These are phyloP conservation scores for Berkeleyomyces rouxiae DNA, from an alignment of 2,329 filamentous ascomycete species.

Conservation along the genomic window DNA sequence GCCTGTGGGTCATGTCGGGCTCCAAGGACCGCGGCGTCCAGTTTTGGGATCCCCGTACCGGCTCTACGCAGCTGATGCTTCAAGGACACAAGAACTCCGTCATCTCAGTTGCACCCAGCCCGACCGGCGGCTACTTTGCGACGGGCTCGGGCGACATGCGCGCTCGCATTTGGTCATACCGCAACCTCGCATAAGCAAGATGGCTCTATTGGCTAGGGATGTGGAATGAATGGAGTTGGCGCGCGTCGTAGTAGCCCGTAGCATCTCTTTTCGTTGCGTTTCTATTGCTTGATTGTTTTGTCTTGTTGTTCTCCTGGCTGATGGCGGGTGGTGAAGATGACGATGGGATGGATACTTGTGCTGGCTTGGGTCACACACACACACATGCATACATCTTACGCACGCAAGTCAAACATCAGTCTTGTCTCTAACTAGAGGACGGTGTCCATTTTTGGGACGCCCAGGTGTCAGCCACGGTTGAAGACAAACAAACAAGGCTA, in stretches of 20 bases:
- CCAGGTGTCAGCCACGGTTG: not conserved
- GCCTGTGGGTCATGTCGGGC: conserved; percentile 88
- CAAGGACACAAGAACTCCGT: conserved; percentile 98
- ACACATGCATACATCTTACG: not conserved
- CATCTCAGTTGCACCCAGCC: conserved; percentile 90
- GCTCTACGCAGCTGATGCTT: conserved; percentile 90
- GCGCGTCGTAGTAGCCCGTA: too few relatives aligned
- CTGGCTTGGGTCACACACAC: not conserved
- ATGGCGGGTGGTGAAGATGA: too few relatives aligned
- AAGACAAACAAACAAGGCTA: not conserved
- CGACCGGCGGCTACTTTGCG: conserved; percentile 73
- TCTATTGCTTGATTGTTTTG: too few relatives aligned
- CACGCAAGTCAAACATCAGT: not conserved
- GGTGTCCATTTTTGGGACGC: too few relatives aligned
- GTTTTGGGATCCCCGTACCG: conserved; percentile 94
- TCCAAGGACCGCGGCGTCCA: conserved; percentile 96
- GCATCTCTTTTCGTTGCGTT: too few relatives aligned
- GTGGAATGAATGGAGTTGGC: too few relatives aligned
- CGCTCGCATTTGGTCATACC: conserved; percentile 89
- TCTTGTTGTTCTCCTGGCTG: too few relatives aligned
- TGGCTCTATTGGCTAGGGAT: too few relatives aligned
- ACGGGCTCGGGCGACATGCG: conserved; percentile 96
- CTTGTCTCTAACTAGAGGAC: too few relatives aligned
- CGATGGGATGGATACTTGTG: too few relatives aligned
- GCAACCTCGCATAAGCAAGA: conserved; percentile 17